A percentile compares a stretch with the other conserved stretches of the same genome.
These are phyloP conservation scores for Penicillium odoratum DNA, from an alignment of 495 filamentous ascomycete species.

Conservation along the genomic window DNA sequence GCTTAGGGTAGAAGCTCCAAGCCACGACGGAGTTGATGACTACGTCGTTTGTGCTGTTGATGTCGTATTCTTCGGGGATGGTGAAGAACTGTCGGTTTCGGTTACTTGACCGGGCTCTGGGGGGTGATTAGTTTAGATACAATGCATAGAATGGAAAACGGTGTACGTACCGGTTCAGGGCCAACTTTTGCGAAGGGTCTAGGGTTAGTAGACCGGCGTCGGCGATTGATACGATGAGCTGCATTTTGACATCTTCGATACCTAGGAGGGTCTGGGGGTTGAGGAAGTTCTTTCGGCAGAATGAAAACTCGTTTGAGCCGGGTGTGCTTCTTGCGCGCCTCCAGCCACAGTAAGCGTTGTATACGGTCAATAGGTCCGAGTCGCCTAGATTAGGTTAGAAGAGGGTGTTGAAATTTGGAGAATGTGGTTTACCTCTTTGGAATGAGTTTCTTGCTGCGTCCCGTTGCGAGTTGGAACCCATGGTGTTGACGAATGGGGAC, in stretches of 20 bases:
- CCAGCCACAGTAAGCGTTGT: slow-evolving; percentile 92
- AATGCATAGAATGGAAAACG: slow-evolving; percentile 19
- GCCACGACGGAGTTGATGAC: slow-evolving; percentile 79
- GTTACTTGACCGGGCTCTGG: slow-evolving; percentile 51
- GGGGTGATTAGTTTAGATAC: slow-evolving; percentile 13
- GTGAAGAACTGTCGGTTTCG: slow-evolving; percentile 75
- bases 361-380: slow-evolving; percentile 88
- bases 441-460: slow-evolving; percentile 75
- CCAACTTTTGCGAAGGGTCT: slow-evolving; percentile 62
- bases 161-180: slow-evolving; percentile 55
- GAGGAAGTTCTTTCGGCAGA: slow-evolving; percentile 90
- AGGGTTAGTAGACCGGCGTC: slow-evolving; percentile 81
- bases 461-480: slow-evolving; percentile 78
- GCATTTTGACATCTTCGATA: slow-evolving; percentile 93
- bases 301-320: slow-evolving; percentile 71
- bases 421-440: slow-evolving; percentile 54
- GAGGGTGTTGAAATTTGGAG: not conserved
- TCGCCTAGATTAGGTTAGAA: slow-evolving; percentile 54
- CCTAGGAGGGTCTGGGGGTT: slow-evolving; percentile 77
- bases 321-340: slow-evolving; percentile 68
- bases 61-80: slow-evolving; percentile 69
- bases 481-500: slow-evolving; percentile 84
- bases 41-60: slow-evolving; percentile 73
- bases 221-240: slow-evolving; percentile 75
- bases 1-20: slow-evolving; percentile 93